Conservation (phyloP, 331 rosid genomes). For the Erythrophleum ivorense region DNA sequence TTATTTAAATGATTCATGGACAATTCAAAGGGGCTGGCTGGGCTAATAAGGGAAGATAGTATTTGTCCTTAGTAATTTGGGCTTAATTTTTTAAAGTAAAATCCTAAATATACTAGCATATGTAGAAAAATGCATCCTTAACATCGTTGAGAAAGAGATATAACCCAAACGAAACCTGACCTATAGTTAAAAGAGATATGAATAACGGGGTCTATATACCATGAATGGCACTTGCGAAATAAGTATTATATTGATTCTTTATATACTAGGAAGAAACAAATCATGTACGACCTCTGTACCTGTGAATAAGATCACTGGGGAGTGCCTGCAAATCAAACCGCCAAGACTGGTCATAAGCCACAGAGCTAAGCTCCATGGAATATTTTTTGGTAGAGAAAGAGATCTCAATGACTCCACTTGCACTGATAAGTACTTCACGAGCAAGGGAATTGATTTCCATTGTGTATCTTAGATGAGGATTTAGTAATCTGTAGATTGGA, state of each 20-base stretch:
- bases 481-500: constrained; percentile 54
- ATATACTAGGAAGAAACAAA: not conserved
- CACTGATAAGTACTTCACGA: constrained; percentile 54
- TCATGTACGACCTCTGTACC: constrained; percentile 29
- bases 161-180: too few species aligned
- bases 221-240: not conserved
- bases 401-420: constrained; percentile 46
- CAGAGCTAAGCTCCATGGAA: constrained; percentile 49
- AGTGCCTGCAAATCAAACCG: constrained; percentile 57
- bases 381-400: constrained; percentile 43
- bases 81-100: not conserved
- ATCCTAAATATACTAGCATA: not conserved
- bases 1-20: too few species aligned
- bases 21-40: too few species aligned
- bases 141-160: too few species aligned
- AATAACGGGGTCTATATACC: not conserved
- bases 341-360: constrained; percentile 51
- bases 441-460: constrained; percentile 61
- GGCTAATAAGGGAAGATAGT: not conserved
- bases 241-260: not conserved
- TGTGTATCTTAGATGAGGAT: constrained; percentile 60
- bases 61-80: not conserved
- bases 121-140: too few species aligned
- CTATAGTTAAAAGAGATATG: too few species aligned
- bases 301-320: constrained; percentile 55